Percentiles rank a stretch among this genome's conserved stretches.
These are phyloP conservation scores for Ulota crispa DNA, from an alignment of 225 moss, liverwort and hornwort genomes.

Conservation along the genomic window DNA sequence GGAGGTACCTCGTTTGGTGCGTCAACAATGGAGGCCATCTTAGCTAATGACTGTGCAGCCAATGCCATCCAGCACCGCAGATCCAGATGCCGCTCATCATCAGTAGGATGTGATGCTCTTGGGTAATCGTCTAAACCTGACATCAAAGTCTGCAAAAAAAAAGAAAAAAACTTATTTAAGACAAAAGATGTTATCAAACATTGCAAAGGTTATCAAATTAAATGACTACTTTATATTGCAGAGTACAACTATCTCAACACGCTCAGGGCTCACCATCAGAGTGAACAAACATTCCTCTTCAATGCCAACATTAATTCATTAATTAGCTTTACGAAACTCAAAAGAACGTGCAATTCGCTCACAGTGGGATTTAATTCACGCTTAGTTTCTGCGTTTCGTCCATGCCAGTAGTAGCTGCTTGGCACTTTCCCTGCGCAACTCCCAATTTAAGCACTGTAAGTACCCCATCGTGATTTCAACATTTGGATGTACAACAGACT, in stretches of 20 bases:
- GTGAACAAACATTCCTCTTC: not conserved
- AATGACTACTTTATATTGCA: not conserved
- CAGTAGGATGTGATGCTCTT: slow-evolving; percentile 84
- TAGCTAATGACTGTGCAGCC: slow-evolving; percentile 70
- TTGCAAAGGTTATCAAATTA: not conserved
- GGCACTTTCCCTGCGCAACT: slow-evolving; percentile 61
- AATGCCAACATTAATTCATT: not conserved
- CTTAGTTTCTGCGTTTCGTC: slow-evolving; percentile 61
- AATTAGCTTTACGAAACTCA: not conserved
- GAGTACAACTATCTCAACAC: not conserved
- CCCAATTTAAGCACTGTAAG: slow-evolving; percentile 17
- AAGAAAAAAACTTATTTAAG: not conserved
- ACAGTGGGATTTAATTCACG: slow-evolving; percentile 79
- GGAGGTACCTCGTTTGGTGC: slow-evolving; percentile 58
- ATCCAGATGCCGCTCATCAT: slow-evolving; percentile 95
- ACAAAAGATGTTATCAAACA: slow-evolving; percentile 1
- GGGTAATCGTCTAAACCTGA: slow-evolving; percentile 96
- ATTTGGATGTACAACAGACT: not conserved
- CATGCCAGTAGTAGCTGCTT: slow-evolving; percentile 93
- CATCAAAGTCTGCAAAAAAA: slow-evolving; percentile 68
- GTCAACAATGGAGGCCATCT: slow-evolving; percentile 65
- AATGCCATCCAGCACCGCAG: slow-evolving; percentile 92
- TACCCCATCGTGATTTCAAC: not conserved
- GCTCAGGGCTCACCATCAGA: not conserved
- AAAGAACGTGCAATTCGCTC: slow-evolving; percentile 6